Base-by-base conservation (phyloP, 1,284 basidiomycete genomes). In the Cryptococcus floricola region DNA sequence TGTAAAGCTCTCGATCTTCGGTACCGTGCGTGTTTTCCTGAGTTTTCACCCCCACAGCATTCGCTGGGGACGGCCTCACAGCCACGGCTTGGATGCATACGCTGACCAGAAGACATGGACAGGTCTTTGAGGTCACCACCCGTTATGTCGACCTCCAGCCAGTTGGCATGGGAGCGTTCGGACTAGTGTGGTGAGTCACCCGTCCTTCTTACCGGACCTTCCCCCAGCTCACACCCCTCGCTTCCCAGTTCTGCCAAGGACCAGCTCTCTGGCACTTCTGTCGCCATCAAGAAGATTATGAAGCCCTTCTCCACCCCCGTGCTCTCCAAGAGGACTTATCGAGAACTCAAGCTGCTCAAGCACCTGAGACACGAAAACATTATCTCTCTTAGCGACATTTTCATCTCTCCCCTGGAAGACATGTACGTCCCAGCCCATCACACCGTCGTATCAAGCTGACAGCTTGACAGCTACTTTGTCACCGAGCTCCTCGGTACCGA, bases 361-460 rank as follows among this genome's bases (percentile, higher is more conserved):
- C 95, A 98, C 78, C 91, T 99, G 69, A 88, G 95, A 68, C 95
- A 99, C 77, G 95, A 99, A 80, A 99, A 99, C 78, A 97, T 98
- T 77, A 98, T 98, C 82, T 94, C 91, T 69, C 83, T 99, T 56
- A 92, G 89, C 78, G 95, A 98, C 79, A 96, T 98, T 68, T 98
- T 98, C 81, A 98, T 98, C 75, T 98, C 95, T 23, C 95, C 95
- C 16, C 83, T 98, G 39, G 95, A 98, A 76, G 95, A 98, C 80
- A 85, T 97, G 88, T 92, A 64, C 65, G 87, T 79, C 46, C 19
- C 38, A 16, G 23, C 12, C 12, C 16, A 45, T 38, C 18, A 16
- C 14, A 47, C 8, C 19, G 16, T 16, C 5, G 7, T 18, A 55
- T 16, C 16, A 9, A 2, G 31, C 53, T 51, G 46, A 56, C 34